Evolutionary conservation across 2,329 filamentous ascomycete genomes (phyloP).

Genomic region (Penicillium palitans): DNA sequence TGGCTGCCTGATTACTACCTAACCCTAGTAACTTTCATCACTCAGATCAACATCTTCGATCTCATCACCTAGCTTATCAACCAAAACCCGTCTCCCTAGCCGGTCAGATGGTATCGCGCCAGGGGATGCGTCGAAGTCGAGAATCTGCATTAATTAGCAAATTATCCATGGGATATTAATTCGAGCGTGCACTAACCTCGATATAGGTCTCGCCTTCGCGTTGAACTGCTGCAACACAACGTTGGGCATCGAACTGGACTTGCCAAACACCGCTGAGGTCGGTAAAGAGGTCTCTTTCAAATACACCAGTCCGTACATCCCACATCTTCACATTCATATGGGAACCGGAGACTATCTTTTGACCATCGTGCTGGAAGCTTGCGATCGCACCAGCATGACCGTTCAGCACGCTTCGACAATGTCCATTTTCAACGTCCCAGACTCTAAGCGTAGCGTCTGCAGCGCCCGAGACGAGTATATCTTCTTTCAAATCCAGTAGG

Average conservation of each 20-base stretch:
- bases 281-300: conserved; percentile 86
- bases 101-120: conserved; percentile 77
- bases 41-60: background rate
- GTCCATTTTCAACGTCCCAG: conserved; percentile 91
- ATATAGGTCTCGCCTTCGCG: conserved; percentile 89
- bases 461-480: conserved; percentile 88
- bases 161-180: background rate
- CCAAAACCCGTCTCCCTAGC: conserved; percentile 71
- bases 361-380: conserved; percentile 95
- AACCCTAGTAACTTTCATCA: background rate
- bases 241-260: conserved; percentile 91
- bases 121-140: conserved; percentile 91
- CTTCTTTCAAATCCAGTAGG: conserved; percentile 82
- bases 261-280: conserved; percentile 98
- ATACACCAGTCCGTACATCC: conserved; percentile 90
- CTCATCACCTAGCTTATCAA: conserved; percentile 29
- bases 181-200: conserved; percentile 64
- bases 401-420: conserved; percentile 83
- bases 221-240: conserved; percentile 95
- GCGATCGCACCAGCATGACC: conserved; percentile 97
- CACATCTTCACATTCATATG: conserved; percentile 98
- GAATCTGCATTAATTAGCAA: conserved; percentile 61
- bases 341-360: conserved; percentile 94
- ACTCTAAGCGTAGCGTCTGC: conserved; percentile 93
- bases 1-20: background rate